Conservation (phyloP, 176 grass and related monocot genomes). For the Rhipidocladum racemiflorum region DNA sequence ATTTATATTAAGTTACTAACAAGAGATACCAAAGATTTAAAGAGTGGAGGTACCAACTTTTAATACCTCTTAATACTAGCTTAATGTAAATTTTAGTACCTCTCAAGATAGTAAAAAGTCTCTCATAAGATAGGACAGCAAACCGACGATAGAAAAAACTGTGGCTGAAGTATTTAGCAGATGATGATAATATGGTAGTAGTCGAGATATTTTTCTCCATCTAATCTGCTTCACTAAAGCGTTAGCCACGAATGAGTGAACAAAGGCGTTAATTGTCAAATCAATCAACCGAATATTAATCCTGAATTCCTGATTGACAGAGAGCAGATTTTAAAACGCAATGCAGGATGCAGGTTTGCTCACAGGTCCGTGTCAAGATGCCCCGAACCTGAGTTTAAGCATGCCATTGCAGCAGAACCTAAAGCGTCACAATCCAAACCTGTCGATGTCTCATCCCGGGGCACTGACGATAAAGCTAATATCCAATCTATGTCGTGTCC, state of each 20-base stretch:
- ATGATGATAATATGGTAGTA: background rate
- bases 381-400: background rate
- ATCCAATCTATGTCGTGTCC: background rate
- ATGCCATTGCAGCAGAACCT: conserved; percentile 15
- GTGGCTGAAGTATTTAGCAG: background rate
- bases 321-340: background rate
- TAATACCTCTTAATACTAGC: too few relatives aligned
- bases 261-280: background rate
- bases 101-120: too few relatives aligned
- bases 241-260: background rate
- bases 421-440: conserved; percentile 19
- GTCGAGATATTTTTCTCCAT: background rate
- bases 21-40: background rate
- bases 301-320: background rate
- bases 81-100: too few relatives aligned
- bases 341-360: conserved; percentile 26
- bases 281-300: background rate
- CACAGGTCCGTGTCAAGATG: conserved; percentile 30
- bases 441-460: background rate
- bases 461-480: background rate
- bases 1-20: too few relatives aligned
- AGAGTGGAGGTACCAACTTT: background rate
- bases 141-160: background rate
- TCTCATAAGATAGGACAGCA: background rate
- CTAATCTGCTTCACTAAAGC: background rate